phyloP scores from a whole-genome alignment of 805 yeast species.

The baker's yeast (Saccharomyces cerevisiae) region DNA sequence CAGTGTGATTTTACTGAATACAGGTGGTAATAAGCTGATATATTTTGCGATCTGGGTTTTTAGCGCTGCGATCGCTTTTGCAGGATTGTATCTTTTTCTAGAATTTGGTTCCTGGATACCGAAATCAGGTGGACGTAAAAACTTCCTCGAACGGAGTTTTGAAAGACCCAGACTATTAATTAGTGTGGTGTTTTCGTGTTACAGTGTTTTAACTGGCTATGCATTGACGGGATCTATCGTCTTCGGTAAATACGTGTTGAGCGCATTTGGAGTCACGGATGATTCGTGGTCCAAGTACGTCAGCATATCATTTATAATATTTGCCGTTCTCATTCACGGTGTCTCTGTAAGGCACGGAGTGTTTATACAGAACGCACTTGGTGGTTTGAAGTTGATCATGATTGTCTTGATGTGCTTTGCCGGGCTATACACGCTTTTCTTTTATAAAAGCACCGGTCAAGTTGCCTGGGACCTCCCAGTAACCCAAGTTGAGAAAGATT shows the following conservation, averaged over 20 bases:
- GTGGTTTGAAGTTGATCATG: slow-evolving; percentile 49
- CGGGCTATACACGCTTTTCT: slow-evolving; percentile 52
- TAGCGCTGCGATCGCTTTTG: slow-evolving; percentile 54
- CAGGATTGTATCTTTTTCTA: slow-evolving; percentile 58
- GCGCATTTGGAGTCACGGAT: slow-evolving; percentile 36
- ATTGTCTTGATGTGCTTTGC: slow-evolving; percentile 47
- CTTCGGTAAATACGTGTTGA: slow-evolving; percentile 52
- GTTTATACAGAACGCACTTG: slow-evolving; percentile 51
- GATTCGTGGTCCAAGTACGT: slow-evolving; percentile 33
- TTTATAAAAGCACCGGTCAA: slow-evolving; percentile 5
- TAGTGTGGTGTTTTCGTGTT: slow-evolving; percentile 42
- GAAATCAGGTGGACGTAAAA: slow-evolving; percentile 68
- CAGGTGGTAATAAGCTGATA: slow-evolving; percentile 57
- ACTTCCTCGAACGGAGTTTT: slow-evolving; percentile 60
- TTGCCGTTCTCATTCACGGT: slow-evolving; percentile 43
- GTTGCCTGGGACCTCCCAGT: slow-evolving; percentile 9
- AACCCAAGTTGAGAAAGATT: slow-evolving; percentile 22
- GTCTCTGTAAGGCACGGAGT: slow-evolving; percentile 54
- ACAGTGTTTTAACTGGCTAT: slow-evolving; percentile 47
- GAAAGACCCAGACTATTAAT: slow-evolving; percentile 49
- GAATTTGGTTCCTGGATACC: slow-evolving; percentile 68
- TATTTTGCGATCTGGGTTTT: slow-evolving; percentile 57
- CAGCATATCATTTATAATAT: slow-evolving; percentile 35
- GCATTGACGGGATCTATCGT: slow-evolving; percentile 48
- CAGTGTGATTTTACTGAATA: slow-evolving; percentile 53